Evolutionary conservation across 2,329 filamentous ascomycete genomes (phyloP), one percentile per base, ranked within the genome.

Genomic region (Xylariaceae sp.): DNA sequence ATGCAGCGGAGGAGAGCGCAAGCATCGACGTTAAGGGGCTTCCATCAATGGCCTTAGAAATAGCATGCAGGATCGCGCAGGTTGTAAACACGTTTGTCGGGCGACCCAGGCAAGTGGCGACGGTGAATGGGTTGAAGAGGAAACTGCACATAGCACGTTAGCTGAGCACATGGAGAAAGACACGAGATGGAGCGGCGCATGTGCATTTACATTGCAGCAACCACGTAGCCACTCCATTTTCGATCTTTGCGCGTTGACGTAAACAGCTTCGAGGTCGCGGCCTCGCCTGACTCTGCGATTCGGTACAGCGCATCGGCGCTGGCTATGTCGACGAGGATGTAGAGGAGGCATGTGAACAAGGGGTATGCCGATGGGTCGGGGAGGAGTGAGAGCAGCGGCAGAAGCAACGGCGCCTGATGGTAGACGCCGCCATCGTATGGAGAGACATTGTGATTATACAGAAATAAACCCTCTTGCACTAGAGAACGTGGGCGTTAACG

Each of bases 391-490:
- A 97, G 96, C 61, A 97, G 80, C 43, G 92, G 90, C 55, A 99
- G 83, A 39, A 99, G 81, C 53, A 99, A 79, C 45, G 94, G 94
- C 40, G 92, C 90, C 78, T 96, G 80, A 72, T 84, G 80, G 70
- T 81, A 86, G 68, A 86, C 89, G 65, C 94, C 94, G 60, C 94
- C 94, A 70, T 99, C 91, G 74, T 97, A 99, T 1, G 94, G 94
- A 56, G 91, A 96, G 53, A 97, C 89, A 75, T 96, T 95, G 71
- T 95, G 89, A 60, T 89, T 92, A 71, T 97, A 97, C 19, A 99
- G 83, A 67, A 96, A 99, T 54, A 99, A 76, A 18, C 94, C 94
- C 74, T 99, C 94, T 78, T 97, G 92, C 51, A 97, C 90, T 95
- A 64, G 26, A 36, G 15, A 53, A 15, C 59, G 46, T 12, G 29